Evolutionary conservation across 2,329 filamentous ascomycete species (phyloP).

Genomic region (Sclerotinia subarctica): DNA sequence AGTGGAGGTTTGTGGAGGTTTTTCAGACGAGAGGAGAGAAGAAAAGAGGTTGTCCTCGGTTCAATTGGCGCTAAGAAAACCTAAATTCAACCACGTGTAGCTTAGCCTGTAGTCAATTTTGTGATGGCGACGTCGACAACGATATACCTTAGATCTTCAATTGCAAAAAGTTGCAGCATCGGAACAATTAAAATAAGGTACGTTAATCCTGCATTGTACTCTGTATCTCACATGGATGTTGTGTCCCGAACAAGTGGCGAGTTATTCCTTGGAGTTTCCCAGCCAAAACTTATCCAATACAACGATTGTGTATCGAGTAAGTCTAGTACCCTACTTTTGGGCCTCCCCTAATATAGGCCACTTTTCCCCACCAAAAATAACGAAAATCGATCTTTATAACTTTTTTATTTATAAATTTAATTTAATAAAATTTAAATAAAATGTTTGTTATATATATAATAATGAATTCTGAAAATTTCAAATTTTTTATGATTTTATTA

Average conservation of each 20-base stretch:
- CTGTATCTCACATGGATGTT: not conserved
- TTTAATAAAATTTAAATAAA: too few relatives aligned
- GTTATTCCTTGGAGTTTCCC: not conserved
- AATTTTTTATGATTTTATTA: too few relatives aligned
- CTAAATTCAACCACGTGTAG: slow-evolving; percentile 16
- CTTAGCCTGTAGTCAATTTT: not conserved
- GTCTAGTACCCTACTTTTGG: too few relatives aligned
- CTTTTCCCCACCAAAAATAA: too few relatives aligned
- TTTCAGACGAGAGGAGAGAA: not conserved
- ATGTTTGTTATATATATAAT: too few relatives aligned
- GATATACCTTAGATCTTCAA: not conserved
- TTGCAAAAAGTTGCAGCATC: not conserved
- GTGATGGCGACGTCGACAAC: not conserved
- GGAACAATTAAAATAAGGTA: not conserved
- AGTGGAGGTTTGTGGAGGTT: not conserved
- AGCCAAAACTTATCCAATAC: not conserved
- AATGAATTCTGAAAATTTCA: too few relatives aligned
- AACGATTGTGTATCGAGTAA: not conserved
- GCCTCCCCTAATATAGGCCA: too few relatives aligned
- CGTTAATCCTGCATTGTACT: not conserved
- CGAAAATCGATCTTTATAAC: too few relatives aligned
- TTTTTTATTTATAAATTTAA: too few relatives aligned
- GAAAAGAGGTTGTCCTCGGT: slow-evolving; percentile 1
- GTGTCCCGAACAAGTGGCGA: not conserved
- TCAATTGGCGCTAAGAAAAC: slow-evolving; percentile 4